A percentile compares a stretch with the other conserved stretches of the same genome.
These are phyloP conservation scores for Bipolaris victoriae DNA, from an alignment of 2,329 filamentous ascomycete species.

Conservation along the genomic window DNA sequence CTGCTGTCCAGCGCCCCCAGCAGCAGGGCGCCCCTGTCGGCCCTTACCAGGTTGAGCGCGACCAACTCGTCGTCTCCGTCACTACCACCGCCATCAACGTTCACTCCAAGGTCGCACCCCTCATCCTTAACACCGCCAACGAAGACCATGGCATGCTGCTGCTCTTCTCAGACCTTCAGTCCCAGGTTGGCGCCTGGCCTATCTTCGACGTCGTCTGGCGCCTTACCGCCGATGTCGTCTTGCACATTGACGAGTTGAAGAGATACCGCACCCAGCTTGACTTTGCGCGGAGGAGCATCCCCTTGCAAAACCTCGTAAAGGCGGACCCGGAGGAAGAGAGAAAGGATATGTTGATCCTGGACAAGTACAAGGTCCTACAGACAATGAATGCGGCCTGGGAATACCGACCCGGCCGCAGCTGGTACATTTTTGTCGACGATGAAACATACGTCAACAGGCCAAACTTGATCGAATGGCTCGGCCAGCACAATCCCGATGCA, in stretches of 20 bases:
- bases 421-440: slow-evolving; percentile 66
- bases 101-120: slow-evolving; percentile 58
- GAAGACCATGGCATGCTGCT: slow-evolving; percentile 46
- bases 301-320: slow-evolving; percentile 30
- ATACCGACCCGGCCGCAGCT: slow-evolving; percentile 56
- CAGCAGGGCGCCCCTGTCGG: slow-evolving; percentile 20
- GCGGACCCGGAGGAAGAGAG: slow-evolving; percentile 28
- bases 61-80: slow-evolving; percentile 58
- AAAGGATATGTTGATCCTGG: slow-evolving; percentile 28
- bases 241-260: slow-evolving; percentile 41
- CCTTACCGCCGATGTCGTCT: slow-evolving; percentile 37
- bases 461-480: slow-evolving; percentile 61
- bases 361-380: slow-evolving; percentile 51
- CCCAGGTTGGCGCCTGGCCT: slow-evolving; percentile 41
- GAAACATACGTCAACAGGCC: slow-evolving; percentile 64
- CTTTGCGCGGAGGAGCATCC: slow-evolving; percentile 38
- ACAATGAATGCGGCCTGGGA: slow-evolving; percentile 45
- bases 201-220: slow-evolving; percentile 49
- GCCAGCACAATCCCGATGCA: slow-evolving; percentile 55
- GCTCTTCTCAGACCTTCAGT: slow-evolving; percentile 49
- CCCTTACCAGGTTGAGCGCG: slow-evolving; percentile 28
- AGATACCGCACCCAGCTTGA: slow-evolving; percentile 46
- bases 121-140: slow-evolving; percentile 30
- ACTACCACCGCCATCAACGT: slow-evolving; percentile 64
- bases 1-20: slow-evolving; percentile 26